Evolutionary conservation across 2,329 filamentous ascomycete species (phyloP), one percentile per base, ranked within the genome.

Genomic region (Graphium sp.): DNA sequence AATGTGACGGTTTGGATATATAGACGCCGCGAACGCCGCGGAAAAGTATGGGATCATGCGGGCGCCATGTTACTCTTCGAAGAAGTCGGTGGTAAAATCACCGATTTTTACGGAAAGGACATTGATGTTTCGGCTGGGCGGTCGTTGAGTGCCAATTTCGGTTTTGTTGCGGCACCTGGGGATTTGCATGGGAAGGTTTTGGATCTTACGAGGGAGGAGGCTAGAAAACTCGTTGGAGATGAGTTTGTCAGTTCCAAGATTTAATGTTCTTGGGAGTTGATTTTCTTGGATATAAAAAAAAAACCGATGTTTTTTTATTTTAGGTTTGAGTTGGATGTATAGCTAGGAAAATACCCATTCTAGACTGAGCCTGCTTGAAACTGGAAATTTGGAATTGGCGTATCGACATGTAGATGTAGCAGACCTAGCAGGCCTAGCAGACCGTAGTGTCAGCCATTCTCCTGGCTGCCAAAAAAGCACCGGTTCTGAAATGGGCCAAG

Each of bases 31-130:
- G 52, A 55, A 15, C 50, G 64, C 1, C 49, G 50, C 8, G 66
- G 56, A 7, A 71, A 72, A 46, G 50, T 64, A 2, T 72, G 66
- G 66, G 66, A 72, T 35, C 66, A 72, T 32, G 65, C 66, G 0
- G 66, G 66, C 3, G 66, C 65, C 1, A 68, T 70, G 61, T 40
- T 72, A 18, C 40, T 72, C 6, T 71, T 66, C 24, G 58, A 67
- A 34, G 66, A 72, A 41, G 50, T 60, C 2, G 66, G 66, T 1
- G 66, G 66, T 2, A 53, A 48, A 32, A 52, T 72, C 28, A 69
- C 64, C 0, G 66, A 72, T 35, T 52, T 68, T 0, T 49, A 60
- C 26, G 66, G 66, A 1, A 52, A 48, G 32, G 46, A 49, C 2
- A 60, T 71, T n/a, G 58, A 67, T 34, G 39, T 67, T 35, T 41